A percentile compares a stretch with the other conserved stretches of the same genome.
These are phyloP conservation scores for Bretziella fagacearum DNA, from an alignment of 2,329 filamentous ascomycete species.

Conservation along the genomic window DNA sequence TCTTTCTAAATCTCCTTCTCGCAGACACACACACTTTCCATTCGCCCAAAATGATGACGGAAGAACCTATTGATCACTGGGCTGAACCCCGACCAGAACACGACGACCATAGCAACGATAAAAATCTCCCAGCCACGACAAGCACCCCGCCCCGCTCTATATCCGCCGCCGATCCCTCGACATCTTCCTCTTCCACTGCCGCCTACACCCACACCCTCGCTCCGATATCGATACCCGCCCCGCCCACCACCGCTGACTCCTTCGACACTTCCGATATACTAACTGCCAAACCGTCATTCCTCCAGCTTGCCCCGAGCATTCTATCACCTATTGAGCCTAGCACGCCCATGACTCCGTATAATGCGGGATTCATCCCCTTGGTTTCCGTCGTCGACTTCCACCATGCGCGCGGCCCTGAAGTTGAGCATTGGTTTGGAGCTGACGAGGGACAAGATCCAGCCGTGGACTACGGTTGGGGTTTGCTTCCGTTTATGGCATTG, in stretches of 20 bases:
- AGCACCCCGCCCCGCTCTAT: background rate
- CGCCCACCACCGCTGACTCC: background rate
- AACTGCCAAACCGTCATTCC: background rate
- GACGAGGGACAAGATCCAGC: constrained; percentile 62
- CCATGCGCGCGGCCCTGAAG: constrained; percentile 75
- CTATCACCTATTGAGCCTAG: constrained; percentile 12
- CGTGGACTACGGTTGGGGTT: constrained; percentile 69
- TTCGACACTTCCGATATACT: background rate
- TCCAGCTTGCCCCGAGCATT: constrained; percentile 6
- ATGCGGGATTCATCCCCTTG: constrained; percentile 42
- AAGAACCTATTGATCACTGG: constrained; percentile 14
- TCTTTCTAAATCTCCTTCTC: background rate
- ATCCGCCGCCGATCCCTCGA: background rate
- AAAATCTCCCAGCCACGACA: too few relatives aligned
- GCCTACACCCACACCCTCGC: background rate
- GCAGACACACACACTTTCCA: background rate
- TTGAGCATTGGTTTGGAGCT: constrained; percentile 77
- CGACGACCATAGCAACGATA: constrained; percentile 1
- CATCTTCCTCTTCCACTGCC: background rate
- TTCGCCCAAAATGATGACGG: constrained; percentile 7
- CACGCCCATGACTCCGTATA: constrained; percentile 18
- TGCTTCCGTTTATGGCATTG: constrained; percentile 91
- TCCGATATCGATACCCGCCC: constrained; percentile 2
- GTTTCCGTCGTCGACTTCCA: constrained; percentile 73
- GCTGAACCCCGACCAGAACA: constrained; percentile 5